A percentile compares a stretch with the other conserved stretches of the same genome.
Conservation (phyloP, 2,329 filamentous ascomycete genomes). For the Diaporthe australafricana region DNA sequence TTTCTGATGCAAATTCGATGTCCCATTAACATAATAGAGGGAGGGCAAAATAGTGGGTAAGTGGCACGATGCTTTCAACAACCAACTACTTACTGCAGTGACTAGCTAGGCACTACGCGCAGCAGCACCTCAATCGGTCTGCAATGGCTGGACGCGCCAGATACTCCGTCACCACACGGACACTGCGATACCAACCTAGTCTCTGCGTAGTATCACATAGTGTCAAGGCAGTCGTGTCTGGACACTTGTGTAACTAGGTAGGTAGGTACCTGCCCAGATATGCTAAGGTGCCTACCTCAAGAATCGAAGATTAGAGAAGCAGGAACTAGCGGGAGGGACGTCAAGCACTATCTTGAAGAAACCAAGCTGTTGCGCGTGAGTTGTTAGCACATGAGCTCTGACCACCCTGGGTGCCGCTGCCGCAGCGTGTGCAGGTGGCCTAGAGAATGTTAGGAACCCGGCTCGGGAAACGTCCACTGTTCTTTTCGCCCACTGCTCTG, state of each 20-base stretch:
- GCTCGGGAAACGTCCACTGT: slow-evolving; percentile 22
- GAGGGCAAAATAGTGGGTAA: neutral
- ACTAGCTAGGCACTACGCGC: neutral
- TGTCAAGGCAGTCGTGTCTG: neutral
- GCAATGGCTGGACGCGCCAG: neutral
- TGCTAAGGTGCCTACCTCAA: neutral
- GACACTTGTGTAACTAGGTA: neutral
- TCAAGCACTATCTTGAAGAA: neutral
- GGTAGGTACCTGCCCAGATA: neutral
- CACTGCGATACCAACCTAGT: neutral
- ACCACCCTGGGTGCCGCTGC: slow-evolving; percentile 19
- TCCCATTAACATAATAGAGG: neutral
- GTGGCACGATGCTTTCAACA: neutral
- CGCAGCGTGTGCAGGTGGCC: slow-evolving; percentile 20
- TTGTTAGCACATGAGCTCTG: slow-evolving; percentile 31
- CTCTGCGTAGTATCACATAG: no score
- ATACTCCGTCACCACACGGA: neutral
- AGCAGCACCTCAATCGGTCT: neutral
- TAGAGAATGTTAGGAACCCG: slow-evolving; percentile 24
- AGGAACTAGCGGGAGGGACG: neutral
- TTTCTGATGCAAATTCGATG: neutral
- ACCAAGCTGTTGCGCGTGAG: neutral
- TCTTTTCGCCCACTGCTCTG: slow-evolving; percentile 34
- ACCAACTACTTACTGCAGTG: neutral
- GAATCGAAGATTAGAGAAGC: neutral